These are phyloP conservation scores for Phlyctochytrium bullatum DNA, from an alignment of 192 early-diverging fungal genomes.

Conservation along the genomic window DNA sequence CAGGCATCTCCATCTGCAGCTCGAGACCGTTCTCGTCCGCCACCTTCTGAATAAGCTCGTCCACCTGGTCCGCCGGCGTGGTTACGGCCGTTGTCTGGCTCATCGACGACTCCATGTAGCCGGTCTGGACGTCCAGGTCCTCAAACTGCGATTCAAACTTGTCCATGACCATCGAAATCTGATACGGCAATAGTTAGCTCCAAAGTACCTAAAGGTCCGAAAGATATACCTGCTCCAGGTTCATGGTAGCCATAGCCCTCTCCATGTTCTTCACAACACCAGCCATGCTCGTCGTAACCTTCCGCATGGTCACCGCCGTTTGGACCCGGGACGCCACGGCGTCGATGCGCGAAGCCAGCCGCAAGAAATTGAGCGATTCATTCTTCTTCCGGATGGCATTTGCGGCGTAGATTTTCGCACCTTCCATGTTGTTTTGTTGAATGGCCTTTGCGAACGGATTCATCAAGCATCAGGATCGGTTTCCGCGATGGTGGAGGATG, in stretches of 20 bases:
- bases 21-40: constrained; percentile 96
- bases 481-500: not conserved
- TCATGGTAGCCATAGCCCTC: constrained; percentile 90
- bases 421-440: constrained; percentile 87
- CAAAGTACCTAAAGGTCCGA: too few relatives aligned
- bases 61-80: constrained; percentile 89
- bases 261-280: constrained; percentile 92
- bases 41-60: constrained; percentile 91
- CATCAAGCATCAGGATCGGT: not conserved
- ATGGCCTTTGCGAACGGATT: constrained; percentile 66
- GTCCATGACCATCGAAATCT: constrained; percentile 98
- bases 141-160: constrained; percentile 97
- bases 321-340: constrained; percentile 88
- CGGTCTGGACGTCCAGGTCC: constrained; percentile 94
- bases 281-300: constrained; percentile 79
- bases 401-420: constrained; percentile 88
- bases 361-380: constrained; percentile 83
- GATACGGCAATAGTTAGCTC: not conserved
- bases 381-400: constrained; percentile 98
- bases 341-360: constrained; percentile 87
- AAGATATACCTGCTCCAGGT: constrained; percentile 78
- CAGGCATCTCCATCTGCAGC: constrained; percentile 69
- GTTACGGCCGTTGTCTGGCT: constrained; percentile 79
- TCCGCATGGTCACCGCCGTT: constrained; percentile 91
- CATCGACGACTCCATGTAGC: constrained; percentile 96